These are phyloP conservation scores for Thraustochytrium sp. DNA, from an alignment of 352 stramenopile species.

Conservation along the genomic window DNA sequence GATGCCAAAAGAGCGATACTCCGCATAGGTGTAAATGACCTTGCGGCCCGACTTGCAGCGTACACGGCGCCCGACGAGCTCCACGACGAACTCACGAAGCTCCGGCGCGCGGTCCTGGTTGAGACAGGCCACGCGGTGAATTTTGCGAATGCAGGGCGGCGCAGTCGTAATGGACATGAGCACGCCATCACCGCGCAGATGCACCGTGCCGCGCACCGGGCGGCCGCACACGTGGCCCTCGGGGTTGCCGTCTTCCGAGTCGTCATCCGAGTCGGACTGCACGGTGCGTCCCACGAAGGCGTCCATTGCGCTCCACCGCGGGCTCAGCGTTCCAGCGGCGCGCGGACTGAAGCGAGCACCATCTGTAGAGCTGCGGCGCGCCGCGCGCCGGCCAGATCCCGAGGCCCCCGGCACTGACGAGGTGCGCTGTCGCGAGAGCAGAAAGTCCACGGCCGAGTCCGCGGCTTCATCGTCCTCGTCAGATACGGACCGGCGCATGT, in stretches of 20 bases:
- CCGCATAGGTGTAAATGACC: constrained; percentile 13
- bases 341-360: neutral
- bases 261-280: constrained; percentile 45
- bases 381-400: neutral
- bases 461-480: no score
- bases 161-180: constrained; percentile 9
- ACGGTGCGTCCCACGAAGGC: neutral
- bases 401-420: neutral
- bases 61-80: constrained; percentile 11
- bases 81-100: neutral
- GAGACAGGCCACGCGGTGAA: neutral
- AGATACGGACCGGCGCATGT: no score
- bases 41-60: constrained; percentile 11
- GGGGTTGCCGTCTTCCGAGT: constrained; percentile 52
- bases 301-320: neutral
- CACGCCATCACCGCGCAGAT: constrained; percentile 6
- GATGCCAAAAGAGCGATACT: constrained; percentile 18
- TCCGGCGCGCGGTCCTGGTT: neutral
- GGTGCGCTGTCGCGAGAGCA: neutral
- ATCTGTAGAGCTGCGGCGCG: neutral
- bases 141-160: neutral
- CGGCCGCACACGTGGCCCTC: neutral
- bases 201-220: constrained; percentile 1
- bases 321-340: neutral
- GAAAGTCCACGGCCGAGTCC: neutral